Conservation (phyloP, 345 rosid genomes). For the Limnanthes douglasii region DNA sequence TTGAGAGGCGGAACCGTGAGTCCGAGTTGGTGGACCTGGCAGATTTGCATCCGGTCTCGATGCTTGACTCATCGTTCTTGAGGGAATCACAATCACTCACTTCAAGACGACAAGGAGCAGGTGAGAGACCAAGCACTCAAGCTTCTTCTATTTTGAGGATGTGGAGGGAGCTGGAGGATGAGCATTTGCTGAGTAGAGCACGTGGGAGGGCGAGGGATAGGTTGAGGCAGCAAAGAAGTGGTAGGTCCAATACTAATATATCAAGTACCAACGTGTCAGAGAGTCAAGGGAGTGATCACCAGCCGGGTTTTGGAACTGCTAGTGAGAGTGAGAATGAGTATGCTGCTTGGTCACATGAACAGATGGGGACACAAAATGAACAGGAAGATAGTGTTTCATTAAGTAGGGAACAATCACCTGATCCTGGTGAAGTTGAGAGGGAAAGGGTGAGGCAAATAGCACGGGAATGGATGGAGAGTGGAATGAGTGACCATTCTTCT, state of each 20-base stretch:
- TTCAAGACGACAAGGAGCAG: conserved; percentile 52
- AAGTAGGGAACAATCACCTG: conserved; percentile 90
- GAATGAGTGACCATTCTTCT: conserved; percentile 48
- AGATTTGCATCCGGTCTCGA: conserved; percentile 87
- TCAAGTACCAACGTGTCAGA: conserved; percentile 34
- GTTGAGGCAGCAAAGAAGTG: conserved; percentile 59
- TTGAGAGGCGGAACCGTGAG: conserved; percentile 93
- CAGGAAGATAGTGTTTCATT: conserved; percentile 40
- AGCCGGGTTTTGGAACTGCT: conserved; percentile 46
- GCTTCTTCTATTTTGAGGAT: conserved; percentile 84
- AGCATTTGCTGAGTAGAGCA: conserved; percentile 73
- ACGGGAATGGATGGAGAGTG: conserved; percentile 91
- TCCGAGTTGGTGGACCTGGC: conserved; percentile 95
- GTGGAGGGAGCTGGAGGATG: conserved; percentile 99
- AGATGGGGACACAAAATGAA: conserved; percentile 32
- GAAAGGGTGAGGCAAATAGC: conserved; percentile 94
- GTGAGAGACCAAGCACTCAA: conserved; percentile 73
- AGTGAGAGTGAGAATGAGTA: conserved; percentile 86
- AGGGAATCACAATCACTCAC: conserved; percentile 76
- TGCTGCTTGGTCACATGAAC: conserved; percentile 62
- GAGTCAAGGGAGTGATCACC: conserved; percentile 54
- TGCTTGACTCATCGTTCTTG: conserved; percentile 90
- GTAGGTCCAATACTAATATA: conserved; percentile 31
- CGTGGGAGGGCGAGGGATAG: conserved; percentile 74
- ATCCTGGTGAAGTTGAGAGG: conserved; percentile 87